A percentile compares a stretch with the other conserved stretches of the same genome.
Conservation (phyloP, 2,329 filamentous ascomycete genomes). For the Neonectria faginata region DNA sequence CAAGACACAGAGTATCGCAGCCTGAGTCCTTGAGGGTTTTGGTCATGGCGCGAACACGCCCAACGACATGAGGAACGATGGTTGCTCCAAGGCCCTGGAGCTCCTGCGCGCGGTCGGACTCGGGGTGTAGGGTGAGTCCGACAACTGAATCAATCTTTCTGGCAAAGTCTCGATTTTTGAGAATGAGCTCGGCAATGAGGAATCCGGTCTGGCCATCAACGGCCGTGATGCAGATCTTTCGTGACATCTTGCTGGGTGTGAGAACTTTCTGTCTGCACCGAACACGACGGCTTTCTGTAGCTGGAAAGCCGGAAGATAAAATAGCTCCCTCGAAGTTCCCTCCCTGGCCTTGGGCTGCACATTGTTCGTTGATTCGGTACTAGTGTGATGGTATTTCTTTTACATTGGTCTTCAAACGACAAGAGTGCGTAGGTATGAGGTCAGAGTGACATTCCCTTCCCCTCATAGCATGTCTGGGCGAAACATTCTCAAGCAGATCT, state of each 20-base stretch:
- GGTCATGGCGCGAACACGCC: conserved; percentile 53
- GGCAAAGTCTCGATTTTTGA: conserved; percentile 57
- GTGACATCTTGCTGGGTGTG: conserved; percentile 51
- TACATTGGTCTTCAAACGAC: background rate
- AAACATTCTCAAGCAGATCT: background rate
- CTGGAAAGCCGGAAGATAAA: background rate
- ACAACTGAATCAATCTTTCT: conserved; percentile 55
- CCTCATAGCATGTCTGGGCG: background rate
- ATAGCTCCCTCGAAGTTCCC: background rate
- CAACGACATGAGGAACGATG: conserved; percentile 56
- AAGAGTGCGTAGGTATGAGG: background rate
- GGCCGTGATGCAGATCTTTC: conserved; percentile 61
- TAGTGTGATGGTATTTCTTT: background rate
- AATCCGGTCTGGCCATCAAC: conserved; percentile 64
- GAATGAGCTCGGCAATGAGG: conserved; percentile 61
- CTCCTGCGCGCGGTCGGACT: conserved; percentile 53
- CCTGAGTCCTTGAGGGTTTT: conserved; percentile 55
- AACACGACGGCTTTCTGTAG: background rate
- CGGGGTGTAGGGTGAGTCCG: conserved; percentile 56
- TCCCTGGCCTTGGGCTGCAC: background rate
- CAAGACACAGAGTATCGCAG: conserved; percentile 61
- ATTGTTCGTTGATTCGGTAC: no score
- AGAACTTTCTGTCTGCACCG: background rate
- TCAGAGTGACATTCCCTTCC: background rate
- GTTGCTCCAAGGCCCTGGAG: conserved; percentile 56